Base-by-base conservation (phyloP, 495 filamentous ascomycete genomes). In the Aspergillus sclerotioniger region DNA sequence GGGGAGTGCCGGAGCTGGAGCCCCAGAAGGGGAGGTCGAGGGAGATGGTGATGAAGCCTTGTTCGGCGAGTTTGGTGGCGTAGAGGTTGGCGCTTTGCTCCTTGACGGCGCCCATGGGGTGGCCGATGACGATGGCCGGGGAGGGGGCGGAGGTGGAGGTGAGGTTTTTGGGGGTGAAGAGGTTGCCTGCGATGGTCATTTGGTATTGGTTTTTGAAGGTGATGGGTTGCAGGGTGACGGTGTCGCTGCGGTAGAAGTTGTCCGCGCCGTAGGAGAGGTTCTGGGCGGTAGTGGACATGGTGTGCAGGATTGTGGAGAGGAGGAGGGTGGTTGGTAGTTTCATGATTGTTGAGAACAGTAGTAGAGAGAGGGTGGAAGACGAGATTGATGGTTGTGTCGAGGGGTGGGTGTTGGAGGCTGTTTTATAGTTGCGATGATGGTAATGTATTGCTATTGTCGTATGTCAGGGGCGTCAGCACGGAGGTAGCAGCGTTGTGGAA, bases 71-170 rank as follows among this genome's bases (percentile, higher is more conserved):
- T 17, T 66, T 58, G 8, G 56, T 64, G 7, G 72, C 76, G 37
- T 78, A 72, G 2, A 69, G 62, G 44, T 62, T 69, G 0, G 74
- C 66, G 21, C 67, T 71, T 56, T 78, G 73, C 57, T 80, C 76
- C 59, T 78, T 76, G 29, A 75, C 69, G 15, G 64, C 69, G 15
- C 65, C 69, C 61, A 70, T 66, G 1, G 75, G 75, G 57, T 77
- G 73, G 17, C 67, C 60, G 48, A 69, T 54, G 21, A 67, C 44
- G 21, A 69, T 47, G 32, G 62, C 67, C 7, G 67, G 67, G 1
- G 17, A n/a, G 20, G 67, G 67, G 1, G 17, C 20, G 20, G 19
- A 20, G 51, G 20, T 62, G 56, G 16, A 44, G 9, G 49, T 62
- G 47, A 57, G 25, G 44, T 57, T 44, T 32, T 65, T 57, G 51